Percentiles rank a stretch among this genome's conserved stretches.
Conservation (phyloP, 352 stramenopile species). For the Phytophthora ohioensis region DNA sequence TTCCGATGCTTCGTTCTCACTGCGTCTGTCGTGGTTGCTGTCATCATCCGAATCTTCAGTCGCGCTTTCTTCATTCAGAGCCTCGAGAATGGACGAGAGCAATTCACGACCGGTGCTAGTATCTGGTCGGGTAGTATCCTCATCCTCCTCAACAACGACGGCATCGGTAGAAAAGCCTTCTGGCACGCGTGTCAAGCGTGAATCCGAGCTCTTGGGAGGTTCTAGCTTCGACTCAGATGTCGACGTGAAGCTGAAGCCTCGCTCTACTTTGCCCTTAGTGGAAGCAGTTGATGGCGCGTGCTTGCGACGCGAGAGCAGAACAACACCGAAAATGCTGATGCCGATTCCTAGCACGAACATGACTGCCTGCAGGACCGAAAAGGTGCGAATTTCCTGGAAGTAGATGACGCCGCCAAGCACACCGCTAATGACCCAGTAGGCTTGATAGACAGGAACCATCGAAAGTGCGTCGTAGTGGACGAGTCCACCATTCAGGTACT, state of each 20-base stretch:
- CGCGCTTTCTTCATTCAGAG: constrained; percentile 34
- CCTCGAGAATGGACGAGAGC: constrained; percentile 27
- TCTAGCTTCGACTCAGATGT: constrained; percentile 22
- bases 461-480: constrained; percentile 84
- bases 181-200: constrained; percentile 13
- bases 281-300: constrained; percentile 38
- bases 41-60: constrained; percentile 48
- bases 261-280: constrained; percentile 68
- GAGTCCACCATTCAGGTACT: constrained; percentile 83
- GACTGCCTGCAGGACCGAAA: constrained; percentile 73
- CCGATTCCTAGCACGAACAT: constrained; percentile 89
- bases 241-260: constrained; percentile 75
- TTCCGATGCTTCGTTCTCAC: constrained; percentile 52
- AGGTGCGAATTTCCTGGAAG: constrained; percentile 90
- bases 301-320: constrained; percentile 82
- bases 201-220: constrained; percentile 28
- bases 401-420: constrained; percentile 92
- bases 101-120: constrained; percentile 19
- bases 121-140: not conserved
- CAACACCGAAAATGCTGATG: constrained; percentile 86
- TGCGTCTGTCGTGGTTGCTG: constrained; percentile 28
- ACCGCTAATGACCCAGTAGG: constrained; percentile 91
- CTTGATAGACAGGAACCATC: constrained; percentile 88
- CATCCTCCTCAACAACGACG: constrained; percentile 15
- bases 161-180: constrained; percentile 17